A percentile compares a stretch with the other conserved stretches of the same genome.
These are phyloP conservation scores for Coccomyxa subellipsoidea DNA, from an alignment of 163 green algal genomes.

Conservation along the genomic window DNA sequence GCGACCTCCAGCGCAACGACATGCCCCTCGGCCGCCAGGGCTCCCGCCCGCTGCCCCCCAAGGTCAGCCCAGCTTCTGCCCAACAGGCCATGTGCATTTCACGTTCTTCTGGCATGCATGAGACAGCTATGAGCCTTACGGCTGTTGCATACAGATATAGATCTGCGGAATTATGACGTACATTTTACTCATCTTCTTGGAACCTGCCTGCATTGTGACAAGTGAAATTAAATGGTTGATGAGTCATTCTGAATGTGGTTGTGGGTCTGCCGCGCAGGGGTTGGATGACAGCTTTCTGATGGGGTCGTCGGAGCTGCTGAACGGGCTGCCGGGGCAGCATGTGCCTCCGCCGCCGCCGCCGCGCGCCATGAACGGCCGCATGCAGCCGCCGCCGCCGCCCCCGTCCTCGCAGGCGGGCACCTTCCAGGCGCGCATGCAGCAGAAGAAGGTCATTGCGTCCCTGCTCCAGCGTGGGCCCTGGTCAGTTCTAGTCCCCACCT, in stretches of 20 bases:
- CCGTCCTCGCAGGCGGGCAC: background rate
- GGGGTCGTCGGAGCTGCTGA: background rate
- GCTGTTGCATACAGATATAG: no score
- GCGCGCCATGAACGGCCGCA: background rate
- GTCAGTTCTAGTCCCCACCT: background rate
- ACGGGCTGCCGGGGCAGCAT: background rate
- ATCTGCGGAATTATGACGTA: no score
- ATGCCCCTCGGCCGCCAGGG: background rate
- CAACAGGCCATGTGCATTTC: no score
- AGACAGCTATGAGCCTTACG: no score
- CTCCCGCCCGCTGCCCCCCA: background rate
- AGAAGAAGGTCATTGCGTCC: conserved; percentile 10
- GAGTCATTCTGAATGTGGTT: no score
- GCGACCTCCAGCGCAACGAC: background rate
- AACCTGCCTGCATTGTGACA: no score
- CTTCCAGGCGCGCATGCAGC: conserved; percentile 14
- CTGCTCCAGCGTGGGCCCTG: background rate
- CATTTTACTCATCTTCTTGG: no score
- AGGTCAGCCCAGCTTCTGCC: background rate
- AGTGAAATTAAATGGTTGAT: no score
- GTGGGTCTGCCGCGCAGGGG: background rate
- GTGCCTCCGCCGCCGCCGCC: background rate
- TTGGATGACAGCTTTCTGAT: background rate
- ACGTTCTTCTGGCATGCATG: no score
- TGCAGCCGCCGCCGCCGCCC: background rate